phyloP scores from a whole-genome alignment of 179 eudicot genomes.

The Drosera spatulata region DNA sequence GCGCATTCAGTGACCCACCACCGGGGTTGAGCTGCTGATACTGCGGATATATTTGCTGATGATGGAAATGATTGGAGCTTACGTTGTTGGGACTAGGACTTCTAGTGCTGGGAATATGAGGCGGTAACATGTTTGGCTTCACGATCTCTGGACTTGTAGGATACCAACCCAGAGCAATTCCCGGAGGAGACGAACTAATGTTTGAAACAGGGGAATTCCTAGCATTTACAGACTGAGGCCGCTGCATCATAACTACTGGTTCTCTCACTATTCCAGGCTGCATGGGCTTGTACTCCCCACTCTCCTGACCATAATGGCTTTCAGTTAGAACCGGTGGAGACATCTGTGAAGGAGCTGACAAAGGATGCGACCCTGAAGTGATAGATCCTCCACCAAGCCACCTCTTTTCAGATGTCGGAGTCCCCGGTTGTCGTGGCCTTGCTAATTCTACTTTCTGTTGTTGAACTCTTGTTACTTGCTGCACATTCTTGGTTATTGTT shows the following conservation, averaged over 20 bases:
- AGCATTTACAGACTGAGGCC: constrained; percentile 51
- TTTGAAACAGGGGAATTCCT: constrained; percentile 35
- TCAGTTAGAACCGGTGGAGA: constrained; percentile 49
- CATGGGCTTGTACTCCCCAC: constrained; percentile 34
- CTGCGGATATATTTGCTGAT: constrained; percentile 9
- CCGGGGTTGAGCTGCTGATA: constrained; percentile 31
- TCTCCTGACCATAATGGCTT: constrained; percentile 12
- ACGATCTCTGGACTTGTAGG: constrained; percentile 28
- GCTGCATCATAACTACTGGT: constrained; percentile 78
- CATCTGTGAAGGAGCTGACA: constrained; percentile 43
- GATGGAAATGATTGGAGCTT: constrained; percentile 25
- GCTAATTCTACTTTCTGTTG: constrained; percentile 45
- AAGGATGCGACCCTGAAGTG: constrained; percentile 46
- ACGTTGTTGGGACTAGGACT: constrained; percentile 30
- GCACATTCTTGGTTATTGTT: constrained; percentile 31
- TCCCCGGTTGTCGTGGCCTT: constrained; percentile 33
- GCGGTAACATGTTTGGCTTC: constrained; percentile 38
- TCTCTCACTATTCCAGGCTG: constrained; percentile 62
- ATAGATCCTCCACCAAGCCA: constrained; percentile 41
- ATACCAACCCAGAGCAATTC: constrained; percentile 41
- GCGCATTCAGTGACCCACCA: constrained; percentile 29
- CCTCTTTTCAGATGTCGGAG: constrained; percentile 37
- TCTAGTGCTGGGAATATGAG: constrained; percentile 35
- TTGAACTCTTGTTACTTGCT: constrained; percentile 31
- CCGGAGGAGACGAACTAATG: constrained; percentile 55